These are phyloP conservation scores for Sporobolus alterniflorus DNA, from an alignment of 202 grass and related monocot genomes.

Conservation along the genomic window DNA sequence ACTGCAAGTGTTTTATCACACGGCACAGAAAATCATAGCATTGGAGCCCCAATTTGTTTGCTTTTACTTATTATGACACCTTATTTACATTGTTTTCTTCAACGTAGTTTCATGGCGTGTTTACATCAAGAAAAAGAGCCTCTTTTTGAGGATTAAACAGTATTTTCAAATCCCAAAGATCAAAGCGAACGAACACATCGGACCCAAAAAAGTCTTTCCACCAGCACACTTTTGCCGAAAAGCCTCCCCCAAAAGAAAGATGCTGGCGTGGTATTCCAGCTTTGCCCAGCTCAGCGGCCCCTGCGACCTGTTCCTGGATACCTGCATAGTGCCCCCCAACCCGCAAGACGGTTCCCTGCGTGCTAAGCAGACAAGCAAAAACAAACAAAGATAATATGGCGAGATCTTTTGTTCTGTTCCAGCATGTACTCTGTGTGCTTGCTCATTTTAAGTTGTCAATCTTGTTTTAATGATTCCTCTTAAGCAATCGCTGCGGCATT, in stretches of 20 bases:
- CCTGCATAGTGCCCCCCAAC: slow-evolving; percentile 20
- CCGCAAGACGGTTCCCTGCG: slow-evolving; percentile 14
- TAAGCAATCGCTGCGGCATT: slow-evolving; percentile 1
- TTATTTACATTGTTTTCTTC: slow-evolving; percentile 9
- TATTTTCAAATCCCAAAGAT: background rate
- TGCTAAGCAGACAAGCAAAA: slow-evolving; percentile 14
- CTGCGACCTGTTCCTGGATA: slow-evolving; percentile 11
- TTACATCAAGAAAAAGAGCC: background rate
- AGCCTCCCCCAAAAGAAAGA: background rate
- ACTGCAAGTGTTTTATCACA: background rate
- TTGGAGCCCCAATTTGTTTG: background rate
- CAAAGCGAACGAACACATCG: background rate
- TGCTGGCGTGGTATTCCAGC: slow-evolving; percentile 1
- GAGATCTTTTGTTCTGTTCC: background rate
- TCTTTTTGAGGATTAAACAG: background rate
- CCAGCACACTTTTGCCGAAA: background rate
- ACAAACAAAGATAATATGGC: background rate
- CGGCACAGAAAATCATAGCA: background rate
- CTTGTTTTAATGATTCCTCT: background rate
- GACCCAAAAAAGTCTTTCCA: background rate
- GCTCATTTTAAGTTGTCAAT: background rate
- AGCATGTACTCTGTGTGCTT: background rate
- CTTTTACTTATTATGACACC: too few relatives aligned
- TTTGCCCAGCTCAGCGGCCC: background rate
- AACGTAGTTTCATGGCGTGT: background rate